Conservation (phyloP, 2,329 filamentous ascomycete species). For the Samsoniella hepiali region DNA sequence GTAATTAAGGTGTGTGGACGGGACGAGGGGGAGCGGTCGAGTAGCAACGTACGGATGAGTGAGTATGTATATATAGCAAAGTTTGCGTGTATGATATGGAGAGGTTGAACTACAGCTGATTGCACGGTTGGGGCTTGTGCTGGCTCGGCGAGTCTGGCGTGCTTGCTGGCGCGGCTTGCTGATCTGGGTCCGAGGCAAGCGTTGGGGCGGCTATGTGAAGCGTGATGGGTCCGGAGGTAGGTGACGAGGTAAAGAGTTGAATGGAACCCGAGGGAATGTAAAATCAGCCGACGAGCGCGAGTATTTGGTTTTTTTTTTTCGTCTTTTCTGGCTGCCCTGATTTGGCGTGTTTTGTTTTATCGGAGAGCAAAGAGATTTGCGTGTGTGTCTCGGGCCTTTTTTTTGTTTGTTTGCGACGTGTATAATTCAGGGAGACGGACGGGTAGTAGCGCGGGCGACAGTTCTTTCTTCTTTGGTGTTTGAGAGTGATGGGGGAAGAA, state of each 20-base stretch:
- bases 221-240: constrained; percentile 9
- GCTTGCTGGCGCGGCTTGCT: background rate
- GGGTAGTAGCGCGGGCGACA: background rate
- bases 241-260: background rate
- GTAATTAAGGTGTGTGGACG: too few relatives aligned
- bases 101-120: background rate
- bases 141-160: background rate
- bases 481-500: background rate
- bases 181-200: constrained; percentile 17
- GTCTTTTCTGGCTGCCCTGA: background rate
- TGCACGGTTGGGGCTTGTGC: background rate
- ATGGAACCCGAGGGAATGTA: background rate
- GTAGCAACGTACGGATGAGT: constrained; percentile 7
- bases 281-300: background rate
- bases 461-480: background rate
- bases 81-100: background rate
- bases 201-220: constrained; percentile 8
- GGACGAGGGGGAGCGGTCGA: background rate
- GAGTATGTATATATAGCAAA: constrained; percentile 1
- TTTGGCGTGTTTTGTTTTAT: constrained; percentile 5
- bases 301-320: background rate
- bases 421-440: constrained; percentile 1
- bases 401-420: background rate
- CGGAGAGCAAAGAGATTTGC: background rate
- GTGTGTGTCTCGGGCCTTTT: background rate